Percentiles rank a stretch among this genome's conserved stretches.
phyloP scores from a whole-genome alignment of 2,329 filamentous ascomycete species.

The Neofusicoccum ribis region DNA sequence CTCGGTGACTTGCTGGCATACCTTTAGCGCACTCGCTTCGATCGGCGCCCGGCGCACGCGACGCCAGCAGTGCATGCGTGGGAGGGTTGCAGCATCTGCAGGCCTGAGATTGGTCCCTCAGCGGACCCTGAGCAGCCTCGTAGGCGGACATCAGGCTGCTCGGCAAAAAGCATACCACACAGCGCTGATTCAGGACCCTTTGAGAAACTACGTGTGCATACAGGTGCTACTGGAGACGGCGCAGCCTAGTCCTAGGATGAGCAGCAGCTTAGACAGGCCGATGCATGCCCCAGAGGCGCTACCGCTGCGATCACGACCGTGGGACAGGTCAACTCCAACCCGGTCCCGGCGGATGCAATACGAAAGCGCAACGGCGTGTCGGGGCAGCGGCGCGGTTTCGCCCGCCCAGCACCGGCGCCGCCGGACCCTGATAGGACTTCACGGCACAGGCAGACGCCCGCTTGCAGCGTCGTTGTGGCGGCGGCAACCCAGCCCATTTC shows the following conservation, averaged over 20 bases:
- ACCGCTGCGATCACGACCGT: background rate
- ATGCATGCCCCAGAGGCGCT: background rate
- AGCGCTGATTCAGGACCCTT: background rate
- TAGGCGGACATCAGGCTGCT: conserved; percentile 3
- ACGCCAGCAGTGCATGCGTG: background rate
- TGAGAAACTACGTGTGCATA: background rate
- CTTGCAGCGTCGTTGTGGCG: background rate
- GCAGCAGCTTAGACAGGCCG: background rate
- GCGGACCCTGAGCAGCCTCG: conserved; percentile 11
- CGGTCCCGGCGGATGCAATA: background rate
- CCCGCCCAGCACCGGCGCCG: background rate
- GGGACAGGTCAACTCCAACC: background rate
- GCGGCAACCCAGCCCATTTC: conserved; percentile 14
- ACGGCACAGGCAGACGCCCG: background rate
- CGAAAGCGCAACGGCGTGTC: background rate
- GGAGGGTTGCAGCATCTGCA: conserved; percentile 5
- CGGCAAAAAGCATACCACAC: conserved; percentile 3
- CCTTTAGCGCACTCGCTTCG: background rate
- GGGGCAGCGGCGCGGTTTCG: conserved; percentile 16
- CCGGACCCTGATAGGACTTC: conserved; percentile 3
- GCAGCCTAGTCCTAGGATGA: background rate
- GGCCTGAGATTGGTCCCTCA: background rate
- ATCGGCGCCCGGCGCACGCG: background rate
- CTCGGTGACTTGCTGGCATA: background rate
- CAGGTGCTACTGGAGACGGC: background rate